A percentile compares a stretch with the other conserved stretches of the same genome.
These are phyloP conservation scores for Linum usitatissimum DNA, from an alignment of 345 rosid genomes.

Conservation along the genomic window DNA sequence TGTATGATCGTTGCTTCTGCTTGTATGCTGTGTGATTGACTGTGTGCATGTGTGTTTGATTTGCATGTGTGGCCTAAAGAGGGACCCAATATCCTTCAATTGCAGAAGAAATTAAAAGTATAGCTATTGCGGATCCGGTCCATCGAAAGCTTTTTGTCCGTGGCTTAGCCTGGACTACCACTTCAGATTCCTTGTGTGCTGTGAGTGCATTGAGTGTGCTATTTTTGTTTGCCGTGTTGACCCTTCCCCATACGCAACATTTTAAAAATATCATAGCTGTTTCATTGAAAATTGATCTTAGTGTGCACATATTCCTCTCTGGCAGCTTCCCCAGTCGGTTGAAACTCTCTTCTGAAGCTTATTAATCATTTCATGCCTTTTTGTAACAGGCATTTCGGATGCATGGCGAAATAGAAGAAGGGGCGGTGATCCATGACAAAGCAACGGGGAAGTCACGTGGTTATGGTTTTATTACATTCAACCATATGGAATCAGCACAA, in stretches of 20 bases:
- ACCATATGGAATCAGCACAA: slow-evolving; percentile 54
- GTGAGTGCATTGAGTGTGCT: slow-evolving; percentile 63
- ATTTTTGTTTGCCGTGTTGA: slow-evolving; percentile 20
- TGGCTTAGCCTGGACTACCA: slow-evolving; percentile 75
- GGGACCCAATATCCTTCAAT: slow-evolving; percentile 65
- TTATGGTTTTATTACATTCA: slow-evolving; percentile 64
- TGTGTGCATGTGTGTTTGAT: slow-evolving; percentile 39
- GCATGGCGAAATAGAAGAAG: slow-evolving; percentile 73
- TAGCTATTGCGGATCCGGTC: slow-evolving; percentile 59
- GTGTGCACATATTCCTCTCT: neutral
- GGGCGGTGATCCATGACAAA: slow-evolving; percentile 61
- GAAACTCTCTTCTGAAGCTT: neutral
- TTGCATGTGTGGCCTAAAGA: slow-evolving; percentile 70
- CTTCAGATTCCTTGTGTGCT: slow-evolving; percentile 69
- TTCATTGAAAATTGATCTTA: neutral
- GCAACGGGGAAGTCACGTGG: slow-evolving; percentile 65
- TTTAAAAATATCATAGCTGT: neutral
- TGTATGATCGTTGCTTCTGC: slow-evolving; percentile 13
- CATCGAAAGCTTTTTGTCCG: slow-evolving; percentile 81
- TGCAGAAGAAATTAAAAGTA: slow-evolving; percentile 67
- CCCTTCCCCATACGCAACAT: slow-evolving; percentile 15
- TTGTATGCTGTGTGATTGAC: slow-evolving; percentile 61
- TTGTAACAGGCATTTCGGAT: slow-evolving; percentile 40
- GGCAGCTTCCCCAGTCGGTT: neutral
- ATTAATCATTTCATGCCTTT: slow-evolving; percentile 2